Percentiles rank a stretch among this genome's conserved stretches.
Conservation (phyloP, 2,329 filamentous ascomycete species). For the Claviceps africana region DNA sequence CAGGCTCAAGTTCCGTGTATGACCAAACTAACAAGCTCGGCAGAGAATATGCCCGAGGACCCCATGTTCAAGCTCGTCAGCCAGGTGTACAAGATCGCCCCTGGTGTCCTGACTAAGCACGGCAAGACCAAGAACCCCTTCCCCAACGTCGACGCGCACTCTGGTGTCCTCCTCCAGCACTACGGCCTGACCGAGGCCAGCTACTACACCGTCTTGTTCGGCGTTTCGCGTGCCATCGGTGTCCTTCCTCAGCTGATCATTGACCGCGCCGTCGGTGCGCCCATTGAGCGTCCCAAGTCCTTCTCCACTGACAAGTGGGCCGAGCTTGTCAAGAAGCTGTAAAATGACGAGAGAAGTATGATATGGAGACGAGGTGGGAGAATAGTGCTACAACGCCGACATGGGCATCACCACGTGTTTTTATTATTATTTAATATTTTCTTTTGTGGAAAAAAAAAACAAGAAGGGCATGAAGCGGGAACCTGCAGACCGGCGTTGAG, state of each 20-base stretch:
- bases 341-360: constrained; percentile 27
- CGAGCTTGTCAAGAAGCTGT: constrained; percentile 87
- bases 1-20: not conserved
- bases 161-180: constrained; percentile 97
- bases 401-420: not conserved
- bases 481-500: not conserved
- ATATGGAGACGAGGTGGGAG: not conserved
- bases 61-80: constrained; percentile 99
- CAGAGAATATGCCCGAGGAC: constrained; percentile 80
- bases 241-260: constrained; percentile 99
- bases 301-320: constrained; percentile 96
- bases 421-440: not conserved
- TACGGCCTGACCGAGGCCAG: constrained; percentile 97
- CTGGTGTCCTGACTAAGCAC: constrained; percentile 94
- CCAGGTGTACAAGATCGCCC: constrained; percentile 99
- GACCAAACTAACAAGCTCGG: constrained; percentile 13
- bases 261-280: constrained; percentile 89
- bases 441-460: not conserved
- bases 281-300: constrained; percentile 97
- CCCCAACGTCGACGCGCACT: constrained; percentile 98
- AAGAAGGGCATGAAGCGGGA: not conserved
- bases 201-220: constrained; percentile 99
- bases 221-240: constrained; percentile 94
- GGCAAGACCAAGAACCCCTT: constrained; percentile 99
- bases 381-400: not conserved